Percentiles rank a stretch among this genome's conserved stretches.
These are phyloP conservation scores for Cladosporium sp. DNA, from an alignment of 2,329 filamentous ascomycete genomes.

Conservation along the genomic window DNA sequence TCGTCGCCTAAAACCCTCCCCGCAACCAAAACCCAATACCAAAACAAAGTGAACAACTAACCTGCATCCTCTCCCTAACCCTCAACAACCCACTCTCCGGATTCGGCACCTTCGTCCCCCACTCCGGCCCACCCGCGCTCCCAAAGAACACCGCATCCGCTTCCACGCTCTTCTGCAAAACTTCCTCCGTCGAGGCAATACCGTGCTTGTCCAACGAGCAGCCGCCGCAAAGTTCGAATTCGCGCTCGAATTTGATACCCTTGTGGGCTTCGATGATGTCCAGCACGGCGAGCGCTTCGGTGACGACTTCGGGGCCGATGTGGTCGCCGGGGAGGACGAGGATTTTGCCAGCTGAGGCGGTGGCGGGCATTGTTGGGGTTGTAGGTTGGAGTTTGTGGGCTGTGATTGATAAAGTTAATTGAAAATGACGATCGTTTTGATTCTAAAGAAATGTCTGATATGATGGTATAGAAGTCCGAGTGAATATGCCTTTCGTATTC, in stretches of 20 bases:
- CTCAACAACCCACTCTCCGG: constrained; percentile 49
- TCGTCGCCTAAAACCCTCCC: neutral
- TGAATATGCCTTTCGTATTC: too few relatives aligned
- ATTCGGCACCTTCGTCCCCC: constrained; percentile 44
- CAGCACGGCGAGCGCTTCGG: constrained; percentile 50
- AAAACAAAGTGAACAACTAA: constrained; percentile 23
- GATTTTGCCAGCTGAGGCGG: constrained; percentile 37
- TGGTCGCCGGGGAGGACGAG: constrained; percentile 51
- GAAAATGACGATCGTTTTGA: neutral
- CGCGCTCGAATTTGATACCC: constrained; percentile 33
- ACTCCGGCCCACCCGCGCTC: constrained; percentile 51
- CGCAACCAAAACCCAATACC: too few relatives aligned
- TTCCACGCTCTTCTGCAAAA: constrained; percentile 43
- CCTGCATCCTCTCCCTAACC: constrained; percentile 44
- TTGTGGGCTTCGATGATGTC: constrained; percentile 40
- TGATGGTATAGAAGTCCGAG: too few relatives aligned
- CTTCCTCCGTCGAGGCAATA: constrained; percentile 46
- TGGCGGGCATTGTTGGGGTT: neutral
- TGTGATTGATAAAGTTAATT: neutral
- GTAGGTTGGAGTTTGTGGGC: neutral
- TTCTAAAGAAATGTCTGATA: too few relatives aligned
- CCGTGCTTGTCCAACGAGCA: constrained; percentile 49
- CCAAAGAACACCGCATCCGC: constrained; percentile 52
- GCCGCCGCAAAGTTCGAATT: constrained; percentile 37
- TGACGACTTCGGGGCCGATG: constrained; percentile 54